Evolutionary conservation across 129 eudicot genomes (phyloP).

Genomic region (Saposhnikovia divaricata): DNA sequence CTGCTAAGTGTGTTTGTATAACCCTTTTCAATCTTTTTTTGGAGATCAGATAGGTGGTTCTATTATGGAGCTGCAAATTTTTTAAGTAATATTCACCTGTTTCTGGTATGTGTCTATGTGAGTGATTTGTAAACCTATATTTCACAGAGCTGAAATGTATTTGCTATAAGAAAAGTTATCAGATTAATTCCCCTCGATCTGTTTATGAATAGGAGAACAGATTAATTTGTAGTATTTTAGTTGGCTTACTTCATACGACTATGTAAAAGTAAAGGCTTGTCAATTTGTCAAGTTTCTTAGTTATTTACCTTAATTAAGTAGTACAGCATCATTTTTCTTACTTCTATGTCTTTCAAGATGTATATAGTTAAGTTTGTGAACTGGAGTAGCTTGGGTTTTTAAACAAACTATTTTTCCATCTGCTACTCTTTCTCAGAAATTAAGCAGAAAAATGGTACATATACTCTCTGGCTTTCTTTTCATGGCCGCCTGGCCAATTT

Average conservation of each 20-base stretch:
- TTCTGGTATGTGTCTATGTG: neutral
- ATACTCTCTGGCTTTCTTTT: slow-evolving; percentile 90
- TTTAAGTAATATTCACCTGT: neutral
- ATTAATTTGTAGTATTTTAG: neutral
- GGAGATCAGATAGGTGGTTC: neutral
- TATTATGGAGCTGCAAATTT: neutral
- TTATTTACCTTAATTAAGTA: neutral
- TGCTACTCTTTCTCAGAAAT: slow-evolving; percentile 34
- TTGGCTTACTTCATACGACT: neutral
- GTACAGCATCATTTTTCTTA: too few relatives aligned
- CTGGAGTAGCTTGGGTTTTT: neutral
- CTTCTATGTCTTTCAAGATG: neutral
- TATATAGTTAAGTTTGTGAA: neutral
- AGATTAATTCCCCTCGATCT: neutral
- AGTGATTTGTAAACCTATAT: neutral
- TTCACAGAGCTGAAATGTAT: neutral
- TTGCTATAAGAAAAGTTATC: neutral
- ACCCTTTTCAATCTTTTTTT: neutral
- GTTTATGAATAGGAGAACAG: neutral
- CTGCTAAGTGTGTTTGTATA: neutral
- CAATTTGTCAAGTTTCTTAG: neutral
- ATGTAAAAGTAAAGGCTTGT: neutral
- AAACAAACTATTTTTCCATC: neutral
- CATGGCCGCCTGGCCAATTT: slow-evolving; percentile 90
- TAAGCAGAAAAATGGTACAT: slow-evolving; percentile 95